Evolutionary conservation across 1,139 yeast species (phyloP).

Genomic region (Saccharomycopsis hybrid): DNA sequence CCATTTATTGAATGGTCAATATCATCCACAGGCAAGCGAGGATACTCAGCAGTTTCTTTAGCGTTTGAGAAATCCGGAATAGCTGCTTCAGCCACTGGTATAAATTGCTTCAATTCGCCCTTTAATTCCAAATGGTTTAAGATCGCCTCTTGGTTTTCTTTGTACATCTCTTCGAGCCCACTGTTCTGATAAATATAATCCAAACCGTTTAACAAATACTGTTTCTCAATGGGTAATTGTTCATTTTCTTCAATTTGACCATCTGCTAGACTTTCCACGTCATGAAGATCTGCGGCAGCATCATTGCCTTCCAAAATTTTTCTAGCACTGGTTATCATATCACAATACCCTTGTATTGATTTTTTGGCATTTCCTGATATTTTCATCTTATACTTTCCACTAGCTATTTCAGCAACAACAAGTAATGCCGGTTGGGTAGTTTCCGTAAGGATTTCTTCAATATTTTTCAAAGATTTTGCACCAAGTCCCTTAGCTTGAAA

Average conservation of each 20-base stretch:
- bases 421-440: no score
- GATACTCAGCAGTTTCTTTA: slow-evolving; percentile 23
- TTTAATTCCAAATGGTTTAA: slow-evolving; percentile 41
- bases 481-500: slow-evolving; percentile 74
- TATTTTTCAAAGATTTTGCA: slow-evolving; percentile 39
- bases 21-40: no score
- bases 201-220: slow-evolving; percentile 25
- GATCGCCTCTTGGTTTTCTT: slow-evolving; percentile 26
- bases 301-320: not conserved
- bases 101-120: slow-evolving; percentile 33
- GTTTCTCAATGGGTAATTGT: not conserved
- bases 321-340: not conserved
- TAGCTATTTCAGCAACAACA: no score
- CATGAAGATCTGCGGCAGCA: no score
- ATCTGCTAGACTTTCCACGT: no score
- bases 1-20: no score
- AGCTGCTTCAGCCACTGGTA: slow-evolving; percentile 23
- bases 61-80: slow-evolving; percentile 28
- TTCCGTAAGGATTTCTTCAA: slow-evolving; percentile 23
- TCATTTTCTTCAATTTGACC: not conserved
- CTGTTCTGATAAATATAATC: slow-evolving; percentile 29
- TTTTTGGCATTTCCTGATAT: no score
- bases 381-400: no score
- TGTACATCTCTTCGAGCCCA: slow-evolving; percentile 33
- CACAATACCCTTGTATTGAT: not conserved